phyloP scores from a whole-genome alignment of 257 asterid genomes.

The Nicotiana attenuata region DNA sequence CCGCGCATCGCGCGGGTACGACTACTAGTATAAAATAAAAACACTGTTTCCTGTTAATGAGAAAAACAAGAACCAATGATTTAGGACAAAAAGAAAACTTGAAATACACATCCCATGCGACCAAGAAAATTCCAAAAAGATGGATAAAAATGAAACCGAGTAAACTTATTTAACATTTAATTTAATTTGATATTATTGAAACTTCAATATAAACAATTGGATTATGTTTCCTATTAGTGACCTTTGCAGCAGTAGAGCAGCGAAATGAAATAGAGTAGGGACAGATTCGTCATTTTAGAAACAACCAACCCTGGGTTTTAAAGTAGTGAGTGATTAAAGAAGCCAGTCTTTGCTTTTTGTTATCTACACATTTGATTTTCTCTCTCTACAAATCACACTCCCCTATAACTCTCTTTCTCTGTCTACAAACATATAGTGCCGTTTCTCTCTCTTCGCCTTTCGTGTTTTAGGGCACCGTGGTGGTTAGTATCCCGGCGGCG shows the following conservation, averaged over 20 bases:
- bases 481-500: not conserved
- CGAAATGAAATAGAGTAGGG: not conserved
- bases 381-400: not conserved
- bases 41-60: not conserved
- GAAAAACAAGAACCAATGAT: not conserved
- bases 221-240: not conserved
- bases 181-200: no score
- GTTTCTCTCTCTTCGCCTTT: not conserved
- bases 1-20: no score
- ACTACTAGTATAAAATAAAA: no score
- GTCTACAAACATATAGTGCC: not conserved
- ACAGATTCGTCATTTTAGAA: not conserved
- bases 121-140: not conserved
- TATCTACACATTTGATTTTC: not conserved
- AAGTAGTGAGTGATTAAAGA: not conserved
- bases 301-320: not conserved
- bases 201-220: not conserved
- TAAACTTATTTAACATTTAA: not conserved
- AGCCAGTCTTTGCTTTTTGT: not conserved
- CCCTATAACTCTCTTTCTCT: not conserved
- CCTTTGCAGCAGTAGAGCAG: not conserved
- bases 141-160: not conserved
- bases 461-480: not conserved
- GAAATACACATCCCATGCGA: not conserved
- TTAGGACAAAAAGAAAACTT: not conserved